These are phyloP conservation scores for Daldinia bambusicola DNA, from an alignment of 495 filamentous ascomycete genomes.

Conservation along the genomic window DNA sequence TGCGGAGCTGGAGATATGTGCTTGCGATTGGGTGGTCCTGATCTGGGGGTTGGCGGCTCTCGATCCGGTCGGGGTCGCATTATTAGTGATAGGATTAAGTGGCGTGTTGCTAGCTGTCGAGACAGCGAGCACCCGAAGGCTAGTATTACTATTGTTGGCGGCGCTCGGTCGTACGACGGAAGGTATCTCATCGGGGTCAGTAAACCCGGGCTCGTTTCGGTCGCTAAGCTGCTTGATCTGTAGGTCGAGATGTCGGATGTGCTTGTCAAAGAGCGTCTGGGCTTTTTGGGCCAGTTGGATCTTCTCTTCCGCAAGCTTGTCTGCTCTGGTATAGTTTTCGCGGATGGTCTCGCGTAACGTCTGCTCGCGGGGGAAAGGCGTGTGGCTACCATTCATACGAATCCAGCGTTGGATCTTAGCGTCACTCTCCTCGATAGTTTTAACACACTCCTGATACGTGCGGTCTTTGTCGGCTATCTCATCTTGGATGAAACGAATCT, in stretches of 20 bases:
- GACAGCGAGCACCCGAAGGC: constrained; percentile 41
- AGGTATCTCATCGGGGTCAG: constrained; percentile 78
- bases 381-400: constrained; percentile 81
- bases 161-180: constrained; percentile 74
- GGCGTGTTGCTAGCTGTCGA: constrained; percentile 56
- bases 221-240: constrained; percentile 86
- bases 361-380: constrained; percentile 87
- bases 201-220: constrained; percentile 75
- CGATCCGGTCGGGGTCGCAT: constrained; percentile 50
- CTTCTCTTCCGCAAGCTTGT: constrained; percentile 88
- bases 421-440: constrained; percentile 80
- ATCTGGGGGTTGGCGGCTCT: constrained; percentile 55
- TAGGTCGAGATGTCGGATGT: constrained; percentile 85
- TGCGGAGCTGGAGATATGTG: constrained; percentile 63
- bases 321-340: constrained; percentile 74
- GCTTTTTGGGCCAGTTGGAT: constrained; percentile 81
- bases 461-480: constrained; percentile 93
- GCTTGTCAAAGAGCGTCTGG: constrained; percentile 81
- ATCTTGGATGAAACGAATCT: constrained; percentile 92
- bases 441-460: constrained; percentile 75
- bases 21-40: constrained; percentile 54
- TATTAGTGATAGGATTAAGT: constrained; percentile 60
- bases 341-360: constrained; percentile 73
- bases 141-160: constrained; percentile 54
- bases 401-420: constrained; percentile 89